Percentiles rank a stretch among this genome's conserved stretches.
phyloP scores from a whole-genome alignment of 306 rosid genomes.

The Dalbergia cultrata region DNA sequence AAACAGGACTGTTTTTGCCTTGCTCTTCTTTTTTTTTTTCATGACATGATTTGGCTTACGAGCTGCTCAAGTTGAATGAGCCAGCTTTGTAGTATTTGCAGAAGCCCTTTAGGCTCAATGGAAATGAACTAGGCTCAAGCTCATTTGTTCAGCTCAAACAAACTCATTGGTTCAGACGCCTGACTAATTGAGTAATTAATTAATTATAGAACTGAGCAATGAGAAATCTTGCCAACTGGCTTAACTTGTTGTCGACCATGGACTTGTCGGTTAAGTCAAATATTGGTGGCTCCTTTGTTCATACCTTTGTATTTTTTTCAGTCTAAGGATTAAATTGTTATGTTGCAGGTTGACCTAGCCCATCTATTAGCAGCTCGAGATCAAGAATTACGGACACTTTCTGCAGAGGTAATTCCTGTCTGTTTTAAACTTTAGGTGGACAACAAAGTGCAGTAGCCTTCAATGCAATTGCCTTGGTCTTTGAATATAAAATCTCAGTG shows the following conservation, averaged over 20 bases:
- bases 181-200: background rate
- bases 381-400: constrained; percentile 92
- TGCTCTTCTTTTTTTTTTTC: too few relatives aligned
- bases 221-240: background rate
- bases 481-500: background rate
- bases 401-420: constrained; percentile 83
- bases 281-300: background rate
- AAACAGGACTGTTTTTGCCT: too few relatives aligned
- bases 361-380: constrained; percentile 97
- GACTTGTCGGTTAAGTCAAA: background rate
- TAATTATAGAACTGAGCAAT: background rate
- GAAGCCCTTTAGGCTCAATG: too few relatives aligned
- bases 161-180: background rate
- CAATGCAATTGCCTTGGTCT: background rate
- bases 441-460: background rate
- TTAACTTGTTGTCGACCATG: background rate
- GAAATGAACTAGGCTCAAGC: too few relatives aligned
- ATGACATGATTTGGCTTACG: too few relatives aligned
- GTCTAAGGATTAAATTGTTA: constrained; percentile 26
- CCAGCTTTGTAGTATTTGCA: too few relatives aligned
- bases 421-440: constrained; percentile 15
- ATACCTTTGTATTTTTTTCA: background rate
- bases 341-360: constrained; percentile 96
- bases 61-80: too few relatives aligned
- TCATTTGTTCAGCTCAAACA: too few relatives aligned